A percentile compares a stretch with the other conserved stretches of the same genome.
Evolutionary conservation across 2,329 filamentous ascomycete genomes (phyloP).

Genomic region (Myriangium duriaei): DNA sequence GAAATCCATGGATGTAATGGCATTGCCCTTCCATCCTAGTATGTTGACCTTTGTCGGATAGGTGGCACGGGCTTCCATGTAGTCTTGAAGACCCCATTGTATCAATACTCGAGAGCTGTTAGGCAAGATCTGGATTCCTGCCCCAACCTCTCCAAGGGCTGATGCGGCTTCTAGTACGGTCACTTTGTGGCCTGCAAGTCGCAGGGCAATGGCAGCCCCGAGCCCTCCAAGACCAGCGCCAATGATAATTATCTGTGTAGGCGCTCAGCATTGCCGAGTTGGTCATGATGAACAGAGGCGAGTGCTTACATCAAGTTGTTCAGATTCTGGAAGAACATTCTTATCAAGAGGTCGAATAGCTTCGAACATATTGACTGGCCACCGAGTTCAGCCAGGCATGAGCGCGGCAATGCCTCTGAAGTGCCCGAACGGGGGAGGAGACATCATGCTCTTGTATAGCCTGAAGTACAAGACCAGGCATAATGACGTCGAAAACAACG

Average conservation of each 20-base stretch:
- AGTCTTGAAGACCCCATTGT: conserved; percentile 37
- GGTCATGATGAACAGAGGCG: too few species aligned
- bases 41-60: conserved; percentile 40
- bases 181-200: conserved; percentile 22
- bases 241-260: conserved; percentile 20
- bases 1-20: conserved; percentile 39
- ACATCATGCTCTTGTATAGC: too few species aligned
- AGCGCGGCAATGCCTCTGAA: too few species aligned
- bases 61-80: conserved; percentile 25
- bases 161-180: conserved; percentile 19
- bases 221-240: conserved; percentile 25
- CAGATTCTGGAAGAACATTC: too few species aligned
- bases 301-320: too few species aligned
- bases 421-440: too few species aligned
- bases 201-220: conserved; percentile 21
- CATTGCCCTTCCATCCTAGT: conserved; percentile 38
- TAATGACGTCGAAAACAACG: too few species aligned
- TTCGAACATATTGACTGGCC: too few species aligned
- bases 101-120: conserved; percentile 37
- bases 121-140: conserved; percentile 42
- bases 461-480: too few species aligned
- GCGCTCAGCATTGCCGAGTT: too few species aligned
- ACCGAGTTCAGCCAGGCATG: too few species aligned
- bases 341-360: too few species aligned
- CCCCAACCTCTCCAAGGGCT: conserved; percentile 31